phyloP scores from a whole-genome alignment of 2,329 filamentous ascomycete species.

The Eurotiales sp. region DNA sequence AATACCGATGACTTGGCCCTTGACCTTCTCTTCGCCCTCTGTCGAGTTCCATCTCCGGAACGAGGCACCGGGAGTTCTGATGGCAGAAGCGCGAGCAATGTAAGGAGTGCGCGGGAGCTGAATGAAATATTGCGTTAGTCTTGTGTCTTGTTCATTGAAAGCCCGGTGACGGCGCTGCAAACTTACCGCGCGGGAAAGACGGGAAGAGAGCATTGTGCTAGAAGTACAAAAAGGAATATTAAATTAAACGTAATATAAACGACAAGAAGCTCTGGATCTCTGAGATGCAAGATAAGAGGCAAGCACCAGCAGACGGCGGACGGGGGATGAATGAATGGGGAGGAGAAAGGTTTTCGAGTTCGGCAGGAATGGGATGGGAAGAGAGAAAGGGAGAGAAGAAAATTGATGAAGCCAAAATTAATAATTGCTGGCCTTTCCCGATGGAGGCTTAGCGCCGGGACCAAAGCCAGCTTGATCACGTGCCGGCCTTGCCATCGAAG shows the following conservation, averaged over 20 bases:
- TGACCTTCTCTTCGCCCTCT: slow-evolving; percentile 71
- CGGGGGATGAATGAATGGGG: slow-evolving; percentile 19
- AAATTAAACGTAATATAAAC: slow-evolving; percentile 17
- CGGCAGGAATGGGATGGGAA: slow-evolving; percentile 33
- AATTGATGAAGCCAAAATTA: slow-evolving; percentile 19
- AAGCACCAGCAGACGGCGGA: slow-evolving; percentile 8
- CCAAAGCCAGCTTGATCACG: slow-evolving; percentile 6
- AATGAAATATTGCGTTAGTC: slow-evolving; percentile 12
- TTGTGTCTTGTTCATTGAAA: background rate
- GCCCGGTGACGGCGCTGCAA: slow-evolving; percentile 7
- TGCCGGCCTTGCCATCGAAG: slow-evolving; percentile 25
- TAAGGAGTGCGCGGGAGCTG: slow-evolving; percentile 76
- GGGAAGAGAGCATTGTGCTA: slow-evolving; percentile 66
- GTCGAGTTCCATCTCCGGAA: slow-evolving; percentile 58
- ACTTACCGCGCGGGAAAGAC: slow-evolving; percentile 72
- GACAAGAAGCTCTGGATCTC: slow-evolving; percentile 9
- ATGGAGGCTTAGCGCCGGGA: slow-evolving; percentile 15
- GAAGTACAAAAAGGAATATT: slow-evolving; percentile 26
- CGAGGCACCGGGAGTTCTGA: slow-evolving; percentile 67
- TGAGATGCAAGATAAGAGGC: slow-evolving; percentile 10
- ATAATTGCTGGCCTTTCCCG: slow-evolving; percentile 10
- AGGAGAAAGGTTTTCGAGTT: slow-evolving; percentile 14
- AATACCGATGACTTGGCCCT: slow-evolving; percentile 95
- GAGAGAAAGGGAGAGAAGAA: slow-evolving; percentile 17
- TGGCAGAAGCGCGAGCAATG: slow-evolving; percentile 63